Evolutionary conservation across 2,329 filamentous ascomycete species (phyloP), one percentile per base, ranked within the genome.

Genomic region (Claviceps quebecensis): DNA sequence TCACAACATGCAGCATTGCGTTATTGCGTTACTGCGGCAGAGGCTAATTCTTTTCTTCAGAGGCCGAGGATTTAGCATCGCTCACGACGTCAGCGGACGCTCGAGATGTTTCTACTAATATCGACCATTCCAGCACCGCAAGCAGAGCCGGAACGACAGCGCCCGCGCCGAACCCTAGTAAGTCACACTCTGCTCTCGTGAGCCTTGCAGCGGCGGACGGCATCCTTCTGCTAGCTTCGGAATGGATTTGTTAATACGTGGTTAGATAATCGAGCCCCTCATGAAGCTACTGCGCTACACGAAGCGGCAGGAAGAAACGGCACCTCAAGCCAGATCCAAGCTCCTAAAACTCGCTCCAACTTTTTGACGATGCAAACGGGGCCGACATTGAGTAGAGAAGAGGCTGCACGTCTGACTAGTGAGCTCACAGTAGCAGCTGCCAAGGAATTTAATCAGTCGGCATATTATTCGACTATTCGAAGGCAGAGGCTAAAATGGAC

Each of bases 311-410:
- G 66, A 47, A 64, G 75, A 52, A 80, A 81, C 54, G 76, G 78
- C 1, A 72, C 83, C 2, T 79, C 80, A 4, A 79, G 73, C 62
- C 82, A 81, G 61, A 67, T 83, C 50, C 79, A 81, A 60, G 74
- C 75, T 19, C 72, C 76, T 55, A 68, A 69, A 26, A 74, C 72
- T 58, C 76, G 76, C 54, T 79, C 79, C 29, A 81, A 80, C 56
- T 83, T 83, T 61, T 69, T 72, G 45, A 76, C 83, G 41, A 80
- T 83, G 73, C 77, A 81, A 52, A 80, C 83, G 69, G 72, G 75
- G 37, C 67, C 77, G 26, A 59, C 67, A 52, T 69, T 73, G 48
- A 68, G 73, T 41, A 69, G 76, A 47, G 71, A 75, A 59, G 72
- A 73, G 49, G 73, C 76, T 45, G 78, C 78, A 5, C 79, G 81